These are phyloP conservation scores for Cladosporium sp. DNA, from an alignment of 2,329 filamentous ascomycete genomes.

Conservation along the genomic window DNA sequence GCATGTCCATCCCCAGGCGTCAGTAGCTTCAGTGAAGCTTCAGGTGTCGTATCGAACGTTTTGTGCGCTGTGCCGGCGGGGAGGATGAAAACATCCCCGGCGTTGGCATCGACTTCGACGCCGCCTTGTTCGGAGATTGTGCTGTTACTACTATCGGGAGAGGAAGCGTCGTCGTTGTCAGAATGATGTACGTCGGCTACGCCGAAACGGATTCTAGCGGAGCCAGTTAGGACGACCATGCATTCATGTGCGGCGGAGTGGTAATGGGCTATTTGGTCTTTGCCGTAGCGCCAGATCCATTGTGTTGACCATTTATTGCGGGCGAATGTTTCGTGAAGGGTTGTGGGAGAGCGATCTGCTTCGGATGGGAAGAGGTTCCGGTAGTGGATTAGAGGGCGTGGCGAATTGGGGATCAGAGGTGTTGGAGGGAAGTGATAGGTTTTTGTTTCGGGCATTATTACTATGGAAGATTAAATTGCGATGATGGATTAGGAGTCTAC, in stretches of 20 bases:
- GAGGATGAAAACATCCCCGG: constrained; percentile 61
- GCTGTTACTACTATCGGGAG: constrained; percentile 38
- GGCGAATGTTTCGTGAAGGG: constrained; percentile 48
- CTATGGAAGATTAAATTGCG: background rate
- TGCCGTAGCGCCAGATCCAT: constrained; percentile 60
- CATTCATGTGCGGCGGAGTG: constrained; percentile 59
- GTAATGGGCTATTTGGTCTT: constrained; percentile 46
- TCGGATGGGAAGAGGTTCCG: constrained; percentile 41
- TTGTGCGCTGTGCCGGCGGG: constrained; percentile 60
- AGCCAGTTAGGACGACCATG: constrained; percentile 58
- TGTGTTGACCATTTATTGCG: constrained; percentile 55
- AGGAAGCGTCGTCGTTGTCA: background rate
- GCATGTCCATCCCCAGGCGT: constrained; percentile 47
- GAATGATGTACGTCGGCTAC: constrained; percentile 49
- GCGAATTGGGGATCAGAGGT: constrained; percentile 53
- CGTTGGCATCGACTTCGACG: constrained; percentile 48
- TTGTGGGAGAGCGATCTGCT: constrained; percentile 25
- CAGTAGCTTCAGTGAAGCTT: constrained; percentile 42
- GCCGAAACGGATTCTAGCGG: constrained; percentile 56
- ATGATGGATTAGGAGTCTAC: background rate
- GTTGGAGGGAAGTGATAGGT: constrained; percentile 47
- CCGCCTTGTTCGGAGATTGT: constrained; percentile 47
- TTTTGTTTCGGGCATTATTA: constrained; percentile 36
- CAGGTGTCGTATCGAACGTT: constrained; percentile 48
- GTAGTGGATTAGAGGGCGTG: constrained; percentile 56